Conservation (phyloP, 345 rosid species). For the Geranium brycei region DNA sequence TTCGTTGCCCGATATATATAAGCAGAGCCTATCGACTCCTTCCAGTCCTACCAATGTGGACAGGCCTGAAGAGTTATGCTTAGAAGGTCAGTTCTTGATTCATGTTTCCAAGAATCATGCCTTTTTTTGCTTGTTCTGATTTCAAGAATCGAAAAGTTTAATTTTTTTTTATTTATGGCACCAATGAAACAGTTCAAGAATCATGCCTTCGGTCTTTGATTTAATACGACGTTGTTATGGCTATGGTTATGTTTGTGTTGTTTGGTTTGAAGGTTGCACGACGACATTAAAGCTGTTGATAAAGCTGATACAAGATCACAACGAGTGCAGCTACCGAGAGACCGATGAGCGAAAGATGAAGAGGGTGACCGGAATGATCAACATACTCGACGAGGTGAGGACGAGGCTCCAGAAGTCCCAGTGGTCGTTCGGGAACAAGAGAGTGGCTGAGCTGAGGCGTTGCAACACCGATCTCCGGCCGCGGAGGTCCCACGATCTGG, state of each 20-base stretch:
- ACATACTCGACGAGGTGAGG: conserved; percentile 53
- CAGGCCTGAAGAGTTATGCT: conserved; percentile 22
- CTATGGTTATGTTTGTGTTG: background rate
- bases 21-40: conserved; percentile 10
- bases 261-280: background rate
- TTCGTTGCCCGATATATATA: conserved; percentile 37
- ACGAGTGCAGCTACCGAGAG: conserved; percentile 32
- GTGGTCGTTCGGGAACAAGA: conserved; percentile 14
- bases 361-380: conserved; percentile 55
- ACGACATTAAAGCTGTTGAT: conserved; percentile 50
- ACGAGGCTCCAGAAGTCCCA: conserved; percentile 50
- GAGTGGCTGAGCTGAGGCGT: conserved; percentile 46
- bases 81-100: conserved; percentile 27
- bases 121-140: background rate
- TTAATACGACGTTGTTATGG: too few relatives aligned
- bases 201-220: too few relatives aligned
- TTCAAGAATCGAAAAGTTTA: background rate
- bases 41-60: conserved; percentile 4
- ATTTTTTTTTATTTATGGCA: too few relatives aligned
- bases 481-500: background rate
- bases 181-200: background rate
- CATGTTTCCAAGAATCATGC: too few relatives aligned
- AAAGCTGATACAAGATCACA: conserved; percentile 62
- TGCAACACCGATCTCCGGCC: conserved; percentile 64
- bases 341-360: conserved; percentile 41